Evolutionary conservation across 495 filamentous ascomycete species (phyloP).

Genomic region (Aspergillus hancockii): DNA sequence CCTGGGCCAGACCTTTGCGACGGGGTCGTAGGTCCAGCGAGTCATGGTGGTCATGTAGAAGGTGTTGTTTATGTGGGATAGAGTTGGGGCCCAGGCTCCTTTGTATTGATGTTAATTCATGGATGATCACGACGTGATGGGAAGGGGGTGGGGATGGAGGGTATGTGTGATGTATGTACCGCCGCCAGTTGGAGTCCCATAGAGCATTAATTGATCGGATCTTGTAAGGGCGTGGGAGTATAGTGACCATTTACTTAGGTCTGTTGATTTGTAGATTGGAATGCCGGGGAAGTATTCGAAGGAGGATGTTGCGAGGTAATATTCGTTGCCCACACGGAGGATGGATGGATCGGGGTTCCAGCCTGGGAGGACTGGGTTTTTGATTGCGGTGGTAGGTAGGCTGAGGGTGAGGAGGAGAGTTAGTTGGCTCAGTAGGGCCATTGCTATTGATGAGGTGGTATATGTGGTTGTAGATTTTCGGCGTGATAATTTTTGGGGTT

Average conservation of each 20-base stretch:
- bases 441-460: neutral
- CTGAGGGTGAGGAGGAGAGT: neutral
- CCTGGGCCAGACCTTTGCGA: neutral
- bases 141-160: conserved; percentile 53
- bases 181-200: conserved; percentile 54
- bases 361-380: conserved; percentile 63
- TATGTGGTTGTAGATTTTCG: neutral
- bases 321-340: conserved; percentile 55
- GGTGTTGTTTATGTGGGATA: neutral
- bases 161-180: conserved; percentile 54
- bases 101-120: neutral
- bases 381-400: neutral
- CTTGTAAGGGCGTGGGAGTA: conserved; percentile 29
- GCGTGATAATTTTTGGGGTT: neutral
- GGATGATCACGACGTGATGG: neutral
- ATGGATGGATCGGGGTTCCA: conserved; percentile 66
- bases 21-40: neutral
- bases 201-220: conserved; percentile 15
- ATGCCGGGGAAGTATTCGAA: conserved; percentile 65
- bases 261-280: conserved; percentile 58
- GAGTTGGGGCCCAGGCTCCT: neutral
- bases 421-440: neutral
- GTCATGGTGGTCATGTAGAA: neutral
- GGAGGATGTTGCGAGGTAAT: conserved; percentile 63
- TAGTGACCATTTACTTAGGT: conserved; percentile 60